A percentile compares a stretch with the other conserved stretches of the same genome.
phyloP scores from a whole-genome alignment of 352 stramenopile species.

The Phytophthora meadii region DNA sequence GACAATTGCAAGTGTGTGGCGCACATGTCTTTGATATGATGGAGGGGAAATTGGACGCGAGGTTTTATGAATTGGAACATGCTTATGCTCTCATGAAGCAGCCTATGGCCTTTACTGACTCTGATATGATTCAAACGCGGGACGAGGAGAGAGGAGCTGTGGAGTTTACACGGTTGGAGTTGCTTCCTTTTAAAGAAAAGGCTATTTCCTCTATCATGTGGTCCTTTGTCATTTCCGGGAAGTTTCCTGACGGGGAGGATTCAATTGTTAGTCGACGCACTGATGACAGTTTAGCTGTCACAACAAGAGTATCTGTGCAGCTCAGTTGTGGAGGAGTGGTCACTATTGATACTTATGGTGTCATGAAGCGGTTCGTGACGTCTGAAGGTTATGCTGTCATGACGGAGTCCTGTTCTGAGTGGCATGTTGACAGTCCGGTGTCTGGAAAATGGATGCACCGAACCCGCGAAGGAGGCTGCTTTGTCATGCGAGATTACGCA shows the following conservation, averaged over 20 bases:
- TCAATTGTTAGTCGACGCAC: constrained; percentile 2
- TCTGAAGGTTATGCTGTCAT: constrained; percentile 1
- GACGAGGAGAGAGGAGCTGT: not conserved
- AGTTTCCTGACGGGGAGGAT: constrained; percentile 2
- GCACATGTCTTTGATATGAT: constrained; percentile 5
- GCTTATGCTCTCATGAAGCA: not conserved
- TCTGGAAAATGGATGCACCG: constrained; percentile 1
- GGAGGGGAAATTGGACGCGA: constrained; percentile 4
- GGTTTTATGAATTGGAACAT: constrained; percentile 2
- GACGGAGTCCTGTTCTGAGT: constrained; percentile 6
- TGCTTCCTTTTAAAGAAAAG: constrained; percentile 9
- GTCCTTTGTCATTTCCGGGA: constrained; percentile 2
- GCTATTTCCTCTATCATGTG: not conserved
- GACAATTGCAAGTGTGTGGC: not conserved
- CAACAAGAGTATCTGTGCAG: not conserved
- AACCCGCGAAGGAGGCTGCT: constrained; percentile 8
- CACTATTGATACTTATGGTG: constrained; percentile 1
- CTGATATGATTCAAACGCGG: constrained; percentile 1
- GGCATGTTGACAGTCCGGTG: not conserved
- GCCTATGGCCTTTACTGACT: not conserved
- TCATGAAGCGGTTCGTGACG: constrained; percentile 11
- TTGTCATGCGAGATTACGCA: constrained; percentile 4
- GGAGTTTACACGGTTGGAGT: not conserved
- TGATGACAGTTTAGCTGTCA: constrained; percentile 7
- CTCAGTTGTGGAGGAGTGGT: not conserved